Evolutionary conservation across 345 rosid species (phyloP), one percentile per base, ranked within the genome.

Genomic region (Hirschfeldia incana): DNA sequence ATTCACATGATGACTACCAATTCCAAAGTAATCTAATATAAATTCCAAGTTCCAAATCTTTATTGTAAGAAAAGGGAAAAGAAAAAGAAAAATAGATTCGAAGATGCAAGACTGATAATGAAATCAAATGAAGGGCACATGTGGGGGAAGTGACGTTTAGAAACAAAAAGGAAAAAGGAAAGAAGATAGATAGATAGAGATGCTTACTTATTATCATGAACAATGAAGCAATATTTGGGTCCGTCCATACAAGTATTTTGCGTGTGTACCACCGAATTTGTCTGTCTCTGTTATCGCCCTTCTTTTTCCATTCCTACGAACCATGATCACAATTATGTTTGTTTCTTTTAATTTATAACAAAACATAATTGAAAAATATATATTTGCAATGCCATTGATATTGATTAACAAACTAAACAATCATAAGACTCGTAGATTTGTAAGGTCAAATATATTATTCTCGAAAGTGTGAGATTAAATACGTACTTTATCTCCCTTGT

Each of bases 191-290:
- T 29, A 72, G 79, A 44, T 44, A 44, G 53, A 44, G 53, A 80
- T 74, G 83, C 83, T 7, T 9, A 70, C 29, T 79, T 33, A 21
- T 36, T 74, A 29, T 74, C 79, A 74, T 69, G 75, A 80, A 80
- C 83, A 74, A 74, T 63, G 66, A 80, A 69, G 75, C 78, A 69
- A 13, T 74, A 21, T 21, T 74, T 63, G 75, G 69, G 75, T 74
- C 83, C 79, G 79, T 80, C 79, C 75, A 74, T 80, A 69, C 62
- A 74, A 74, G 71, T 79, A 21, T 68, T 72, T 73, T 30, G 66
- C 73, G 69, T 78, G 70, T 74, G 78, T 69, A 73, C 73, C 81
- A 69, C 78, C 70, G 82, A 79, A 79, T 79, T 79, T 79, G 82
- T 79, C 82, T 79, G 75, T 68, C 51, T 67, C 34, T 79, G 78